Evolutionary conservation across 768 basidiomycete species (phyloP).

Genomic region (Auricularia auricula-judae): DNA sequence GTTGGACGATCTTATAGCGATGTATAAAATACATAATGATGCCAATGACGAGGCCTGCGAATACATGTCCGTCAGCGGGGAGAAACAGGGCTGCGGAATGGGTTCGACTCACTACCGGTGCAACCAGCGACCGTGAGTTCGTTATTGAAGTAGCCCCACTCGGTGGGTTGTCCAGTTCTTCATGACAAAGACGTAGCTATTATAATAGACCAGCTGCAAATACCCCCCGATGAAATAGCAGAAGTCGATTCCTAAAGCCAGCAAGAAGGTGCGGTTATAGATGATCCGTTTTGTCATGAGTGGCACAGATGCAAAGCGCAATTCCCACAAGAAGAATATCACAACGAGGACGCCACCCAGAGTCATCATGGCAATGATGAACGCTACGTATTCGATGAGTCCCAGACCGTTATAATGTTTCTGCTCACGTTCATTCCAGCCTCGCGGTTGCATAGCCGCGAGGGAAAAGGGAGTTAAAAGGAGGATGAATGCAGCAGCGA

Average conservation of each 20-base stretch:
- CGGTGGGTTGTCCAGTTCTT: conserved; percentile 19
- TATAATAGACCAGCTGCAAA: not conserved
- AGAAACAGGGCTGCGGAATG: not conserved
- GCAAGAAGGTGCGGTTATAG: conserved; percentile 25
- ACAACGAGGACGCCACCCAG: conserved; percentile 18
- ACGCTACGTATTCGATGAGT: conserved; percentile 8
- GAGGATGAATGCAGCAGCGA: conserved; percentile 20
- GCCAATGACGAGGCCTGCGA: conserved; percentile 31
- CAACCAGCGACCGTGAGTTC: conserved; percentile 32
- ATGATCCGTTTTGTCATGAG: conserved; percentile 22
- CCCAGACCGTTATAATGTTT: no score
- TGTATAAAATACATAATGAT: conserved; percentile 28
- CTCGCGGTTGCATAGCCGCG: conserved; percentile 12
- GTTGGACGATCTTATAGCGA: conserved; percentile 35
- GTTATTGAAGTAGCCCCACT: conserved; percentile 10
- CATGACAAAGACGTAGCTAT: not conserved
- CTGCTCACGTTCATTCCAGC: conserved; percentile 18
- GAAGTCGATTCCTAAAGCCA: conserved; percentile 11
- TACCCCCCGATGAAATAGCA: not conserved
- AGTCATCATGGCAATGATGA: conserved; percentile 23
- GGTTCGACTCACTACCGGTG: conserved; percentile 6
- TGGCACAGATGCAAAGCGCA: conserved; percentile 22
- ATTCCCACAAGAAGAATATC: conserved; percentile 22
- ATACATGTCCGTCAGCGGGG: not conserved
- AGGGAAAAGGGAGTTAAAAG: conserved; percentile 22